A percentile compares a stretch with the other conserved stretches of the same genome.
phyloP scores from a whole-genome alignment of 1,139 yeast species.

The Insectozyma bohioensis region DNA sequence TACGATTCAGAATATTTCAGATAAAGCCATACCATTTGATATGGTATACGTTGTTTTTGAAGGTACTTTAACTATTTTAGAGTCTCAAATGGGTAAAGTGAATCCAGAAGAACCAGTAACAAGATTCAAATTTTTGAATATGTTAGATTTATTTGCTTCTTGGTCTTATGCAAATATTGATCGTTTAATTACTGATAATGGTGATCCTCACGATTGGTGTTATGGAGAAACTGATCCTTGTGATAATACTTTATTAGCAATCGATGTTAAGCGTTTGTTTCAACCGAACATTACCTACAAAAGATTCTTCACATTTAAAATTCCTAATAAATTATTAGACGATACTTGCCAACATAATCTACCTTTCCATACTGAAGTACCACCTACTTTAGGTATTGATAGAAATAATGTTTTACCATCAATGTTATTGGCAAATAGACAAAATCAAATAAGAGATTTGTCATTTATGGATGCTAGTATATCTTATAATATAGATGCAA shows the following conservation, averaged over 20 bases:
- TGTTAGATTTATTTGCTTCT: constrained; percentile 47
- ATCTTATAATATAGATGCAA: constrained; percentile 40
- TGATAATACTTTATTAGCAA: constrained; percentile 38
- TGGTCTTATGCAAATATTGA: constrained; percentile 51
- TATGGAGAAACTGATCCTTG: constrained; percentile 47
- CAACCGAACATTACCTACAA: constrained; percentile 43
- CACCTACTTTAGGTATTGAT: constrained; percentile 40
- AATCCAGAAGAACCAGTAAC: constrained; percentile 27
- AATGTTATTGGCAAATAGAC: constrained; percentile 22
- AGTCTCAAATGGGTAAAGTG: constrained; percentile 25
- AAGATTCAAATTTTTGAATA: constrained; percentile 39
- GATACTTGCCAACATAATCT: constrained; percentile 43
- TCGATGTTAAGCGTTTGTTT: constrained; percentile 39
- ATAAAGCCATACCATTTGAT: constrained; percentile 35
- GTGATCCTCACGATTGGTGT: constrained; percentile 53
- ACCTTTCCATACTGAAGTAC: constrained; percentile 36
- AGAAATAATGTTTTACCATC: constrained; percentile 24
- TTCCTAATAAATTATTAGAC: constrained; percentile 44
- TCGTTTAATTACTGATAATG: constrained; percentile 44
- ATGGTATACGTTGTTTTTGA: constrained; percentile 45
- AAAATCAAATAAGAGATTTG: constrained; percentile 28
- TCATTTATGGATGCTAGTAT: constrained; percentile 40
- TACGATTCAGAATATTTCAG: constrained; percentile 32
- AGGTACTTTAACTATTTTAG: constrained; percentile 30
- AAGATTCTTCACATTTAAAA: constrained; percentile 41